Percentiles rank a stretch among this genome's conserved stretches.
Conservation (phyloP, 2,329 filamentous ascomycete genomes). For the Aureobasidium sp. region DNA sequence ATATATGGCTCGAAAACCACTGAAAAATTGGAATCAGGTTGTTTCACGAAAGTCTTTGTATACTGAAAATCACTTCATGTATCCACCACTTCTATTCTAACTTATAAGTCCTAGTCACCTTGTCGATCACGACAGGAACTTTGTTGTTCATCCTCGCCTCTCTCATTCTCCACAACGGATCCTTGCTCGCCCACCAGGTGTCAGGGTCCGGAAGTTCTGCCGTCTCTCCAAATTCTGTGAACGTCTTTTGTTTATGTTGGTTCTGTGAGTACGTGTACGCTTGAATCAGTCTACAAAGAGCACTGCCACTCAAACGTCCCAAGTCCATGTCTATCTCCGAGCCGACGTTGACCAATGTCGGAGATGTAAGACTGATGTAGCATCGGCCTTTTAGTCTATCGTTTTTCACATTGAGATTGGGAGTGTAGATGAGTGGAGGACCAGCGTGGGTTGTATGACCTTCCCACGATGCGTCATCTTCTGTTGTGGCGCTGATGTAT, state of each 20-base stretch:
- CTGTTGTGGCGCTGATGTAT: background rate
- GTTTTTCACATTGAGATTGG: background rate
- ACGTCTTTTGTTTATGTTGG: background rate
- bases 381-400: background rate
- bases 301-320: background rate
- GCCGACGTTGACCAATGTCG: background rate
- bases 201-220: background rate
- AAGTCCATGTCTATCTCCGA: background rate
- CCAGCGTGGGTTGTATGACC: background rate
- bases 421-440: background rate
- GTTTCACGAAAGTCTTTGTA: too few relatives aligned
- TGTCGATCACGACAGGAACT: background rate
- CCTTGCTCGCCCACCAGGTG: background rate
- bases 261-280: background rate
- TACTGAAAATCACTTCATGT: too few relatives aligned
- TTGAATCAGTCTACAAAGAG: background rate
- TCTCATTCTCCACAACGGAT: background rate
- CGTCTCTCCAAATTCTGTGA: background rate
- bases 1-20: too few relatives aligned
- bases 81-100: background rate
- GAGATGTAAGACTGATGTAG: background rate
- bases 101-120: background rate
- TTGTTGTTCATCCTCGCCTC: background rate
- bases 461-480: background rate
- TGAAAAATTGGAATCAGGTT: too few relatives aligned